Conservation (phyloP, 2,329 filamentous ascomycete genomes). For the Alternaria viburni region DNA sequence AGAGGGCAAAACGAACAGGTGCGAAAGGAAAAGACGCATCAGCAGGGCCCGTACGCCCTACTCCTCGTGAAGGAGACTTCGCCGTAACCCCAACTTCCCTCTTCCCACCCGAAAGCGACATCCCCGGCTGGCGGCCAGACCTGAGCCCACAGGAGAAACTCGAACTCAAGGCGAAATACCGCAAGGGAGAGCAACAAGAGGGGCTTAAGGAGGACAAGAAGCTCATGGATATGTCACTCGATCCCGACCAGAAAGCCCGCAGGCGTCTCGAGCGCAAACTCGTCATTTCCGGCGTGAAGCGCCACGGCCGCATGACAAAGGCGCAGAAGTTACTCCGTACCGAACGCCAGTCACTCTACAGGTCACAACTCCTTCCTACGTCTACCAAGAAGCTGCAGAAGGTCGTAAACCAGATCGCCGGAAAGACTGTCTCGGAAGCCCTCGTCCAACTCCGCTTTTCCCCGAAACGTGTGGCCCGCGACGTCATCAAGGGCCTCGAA, state of each 20-base stretch:
- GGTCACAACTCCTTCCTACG: conserved; percentile 78
- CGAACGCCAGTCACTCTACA: conserved; percentile 64
- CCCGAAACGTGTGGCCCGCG: conserved; percentile 87
- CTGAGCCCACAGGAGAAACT: conserved; percentile 22
- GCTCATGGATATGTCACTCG: conserved; percentile 62
- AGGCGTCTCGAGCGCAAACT: conserved; percentile 82
- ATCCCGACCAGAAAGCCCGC: conserved; percentile 76
- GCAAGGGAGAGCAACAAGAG: conserved; percentile 10
- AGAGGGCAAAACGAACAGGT: conserved; percentile 17
- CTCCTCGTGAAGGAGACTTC: conserved; percentile 23
- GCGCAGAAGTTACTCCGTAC: conserved; percentile 71
- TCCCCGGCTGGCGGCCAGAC: conserved; percentile 32
- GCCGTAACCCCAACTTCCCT: conserved; percentile 26
- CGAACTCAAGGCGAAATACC: conserved; percentile 15
- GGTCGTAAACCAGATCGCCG: conserved; percentile 84
- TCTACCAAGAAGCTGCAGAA: conserved; percentile 90
- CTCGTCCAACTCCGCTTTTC: conserved; percentile 94
- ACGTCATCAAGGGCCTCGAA: conserved; percentile 80
- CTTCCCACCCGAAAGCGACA: conserved; percentile 32
- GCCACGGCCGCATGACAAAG: conserved; percentile 70
- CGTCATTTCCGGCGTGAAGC: conserved; percentile 76
- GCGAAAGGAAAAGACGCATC: neutral
- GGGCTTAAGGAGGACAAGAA: conserved; percentile 52
- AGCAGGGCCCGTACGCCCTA: conserved; percentile 7
- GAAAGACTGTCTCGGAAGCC: conserved; percentile 93